Percentiles rank a stretch among this genome's conserved stretches.
Evolutionary conservation across 345 rosid species (phyloP).

Genomic region (Lagerstroemia speciosa): DNA sequence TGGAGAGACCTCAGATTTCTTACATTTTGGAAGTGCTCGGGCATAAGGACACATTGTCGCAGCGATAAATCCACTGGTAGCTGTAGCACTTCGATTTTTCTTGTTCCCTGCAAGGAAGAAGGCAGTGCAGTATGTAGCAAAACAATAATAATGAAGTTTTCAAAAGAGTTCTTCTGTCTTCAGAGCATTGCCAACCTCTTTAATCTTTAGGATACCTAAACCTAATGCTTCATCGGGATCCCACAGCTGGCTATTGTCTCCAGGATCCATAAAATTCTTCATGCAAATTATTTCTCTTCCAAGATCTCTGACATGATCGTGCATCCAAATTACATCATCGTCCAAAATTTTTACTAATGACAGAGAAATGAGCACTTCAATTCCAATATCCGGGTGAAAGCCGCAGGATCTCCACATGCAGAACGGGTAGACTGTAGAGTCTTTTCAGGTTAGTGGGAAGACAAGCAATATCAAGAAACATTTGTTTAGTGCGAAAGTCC

Average conservation of each 20-base stretch:
- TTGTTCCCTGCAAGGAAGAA: neutral
- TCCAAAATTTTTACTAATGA: conserved; percentile 3
- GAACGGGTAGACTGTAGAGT: neutral
- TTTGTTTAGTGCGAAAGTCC: neutral
- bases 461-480: conserved; percentile 4
- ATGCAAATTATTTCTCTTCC: conserved; percentile 5
- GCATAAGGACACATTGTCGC: neutral
- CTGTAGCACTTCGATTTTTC: neutral
- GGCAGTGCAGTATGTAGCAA: neutral
- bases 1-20: neutral
- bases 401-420: conserved; percentile 8
- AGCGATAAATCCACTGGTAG: neutral
- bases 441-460: neutral
- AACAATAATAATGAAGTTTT: neutral
- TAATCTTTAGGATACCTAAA: neutral
- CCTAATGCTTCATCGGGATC: conserved; percentile 1
- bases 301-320: conserved; percentile 4
- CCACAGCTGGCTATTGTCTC: conserved; percentile 6
- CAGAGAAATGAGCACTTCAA: neutral
- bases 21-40: conserved; percentile 2
- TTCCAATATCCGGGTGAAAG: conserved; percentile 4
- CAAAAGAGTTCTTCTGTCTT: neutral
- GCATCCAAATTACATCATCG: neutral
- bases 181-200: neutral
- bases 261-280: neutral